Percentiles rank a stretch among this genome's conserved stretches.
These are phyloP conservation scores for Zygoascus biomembranicola DNA, from an alignment of 805 yeast species.

Conservation along the genomic window DNA sequence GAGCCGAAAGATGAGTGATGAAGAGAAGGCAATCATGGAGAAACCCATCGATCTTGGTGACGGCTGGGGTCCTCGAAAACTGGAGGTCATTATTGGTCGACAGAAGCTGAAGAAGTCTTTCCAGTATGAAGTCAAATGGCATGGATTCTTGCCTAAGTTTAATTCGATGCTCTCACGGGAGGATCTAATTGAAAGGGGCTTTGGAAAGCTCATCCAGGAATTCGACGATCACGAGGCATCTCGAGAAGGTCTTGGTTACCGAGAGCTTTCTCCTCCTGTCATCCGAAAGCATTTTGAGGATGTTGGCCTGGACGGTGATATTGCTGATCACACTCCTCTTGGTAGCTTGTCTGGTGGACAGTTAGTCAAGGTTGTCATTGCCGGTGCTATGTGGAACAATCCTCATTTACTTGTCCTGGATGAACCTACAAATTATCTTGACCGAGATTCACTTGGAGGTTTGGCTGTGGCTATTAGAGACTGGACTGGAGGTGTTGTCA, in stretches of 20 bases:
- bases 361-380: conserved; percentile 94
- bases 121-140: conserved; percentile 97
- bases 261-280: conserved; percentile 85
- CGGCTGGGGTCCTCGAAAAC: conserved; percentile 78
- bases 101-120: conserved; percentile 92
- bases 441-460: conserved; percentile 96
- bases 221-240: conserved; percentile 99
- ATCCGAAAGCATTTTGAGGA: conserved; percentile 95
- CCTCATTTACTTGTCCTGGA: conserved; percentile 94
- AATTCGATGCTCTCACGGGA: conserved; percentile 93
- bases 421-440: conserved; percentile 97
- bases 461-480: conserved; percentile 95
- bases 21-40: conserved; percentile 67
- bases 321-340: conserved; percentile 96
- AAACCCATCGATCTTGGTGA: conserved; percentile 75
- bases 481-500: conserved; percentile 97
- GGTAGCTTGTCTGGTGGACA: conserved; percentile 98
- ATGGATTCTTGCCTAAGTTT: conserved; percentile 81
- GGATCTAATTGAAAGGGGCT: conserved; percentile 69
- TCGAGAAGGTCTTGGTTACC: conserved; percentile 97
- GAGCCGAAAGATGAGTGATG: conserved; percentile 75
- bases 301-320: conserved; percentile 95
- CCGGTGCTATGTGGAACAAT: conserved; percentile 99
- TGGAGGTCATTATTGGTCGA: conserved; percentile 95
- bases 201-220: conserved; percentile 84